Evolutionary conservation across 2,329 filamentous ascomycete genomes (phyloP), one percentile per base, ranked within the genome.

Genomic region (Claviceps lovelessii): DNA sequence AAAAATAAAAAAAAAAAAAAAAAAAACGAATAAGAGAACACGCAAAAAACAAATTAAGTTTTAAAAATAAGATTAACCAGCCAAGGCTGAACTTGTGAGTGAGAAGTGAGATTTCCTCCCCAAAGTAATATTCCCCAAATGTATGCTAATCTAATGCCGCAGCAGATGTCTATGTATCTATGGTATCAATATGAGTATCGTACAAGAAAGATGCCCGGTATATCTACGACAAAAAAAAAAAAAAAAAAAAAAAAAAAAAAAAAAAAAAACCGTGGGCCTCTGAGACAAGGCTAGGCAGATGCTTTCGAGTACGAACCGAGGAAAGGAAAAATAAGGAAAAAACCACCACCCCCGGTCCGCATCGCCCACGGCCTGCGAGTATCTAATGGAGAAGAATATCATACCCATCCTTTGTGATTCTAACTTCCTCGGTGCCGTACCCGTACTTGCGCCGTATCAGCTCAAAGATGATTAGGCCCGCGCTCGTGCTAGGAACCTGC

Each of bases 381-480:
- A 4, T 35, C 54, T 60, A 69, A 52, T 65, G 59, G 17, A 89
- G 71, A 58, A 88, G 62, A 61, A 90, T 88, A 61, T 88, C 82
- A 61, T 86, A 86, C 1, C 84, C 83, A 59, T 86, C 84, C 65
- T 80, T 80, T 51, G 76, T 78, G 53, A 86, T 88, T 60, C 75
- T 76, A 58, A 82, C 81, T 61, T 77, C 77, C 51, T 85, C 83
- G 19, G 74, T 74, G 2, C 77, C 76, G 56, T 79, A 73, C 1
- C 83, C 83, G 61, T 88, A 90, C 68, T 87, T 88, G 41, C 85
- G 74, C 55, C 86, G 73, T 42, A 89, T 81, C 48, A 90, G 65
- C 69, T 90, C 86, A 65, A 90, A 90, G 23, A 88, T 86, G 60
- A 90, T 87, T 56, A 90, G 65, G 0, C 85, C 86, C 0, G 86